Base-by-base conservation (phyloP, 1,284 basidiomycete genomes). In the Puccinia polysora region DNA sequence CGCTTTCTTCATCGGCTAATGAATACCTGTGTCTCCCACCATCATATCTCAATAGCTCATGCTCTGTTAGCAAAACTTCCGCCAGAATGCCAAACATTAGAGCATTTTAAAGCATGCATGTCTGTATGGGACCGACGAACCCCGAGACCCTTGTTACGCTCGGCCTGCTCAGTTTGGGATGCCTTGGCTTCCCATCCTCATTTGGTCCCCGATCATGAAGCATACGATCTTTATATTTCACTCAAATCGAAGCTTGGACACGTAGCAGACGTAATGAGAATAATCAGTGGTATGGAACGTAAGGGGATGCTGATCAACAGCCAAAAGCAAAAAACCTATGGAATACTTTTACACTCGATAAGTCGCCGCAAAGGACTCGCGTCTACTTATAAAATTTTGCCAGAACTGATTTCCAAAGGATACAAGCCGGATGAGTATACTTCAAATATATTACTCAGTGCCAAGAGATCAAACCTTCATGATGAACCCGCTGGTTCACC, bases 61-160 rank as follows among this genome's bases (percentile, higher is more conserved):
- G 53, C 59, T 30, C 56, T 69, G 20, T 45, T 69, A 12, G 55
- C 56, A 6, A 56, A 45, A 15, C 40, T 69, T 49, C 56, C 67
- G 5, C 55, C 55, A 12, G 28, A 47, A 15, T 20, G 25, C 3
- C 67, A 69, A 30, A 69, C 67, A 18, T 50, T 69, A 15, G 56
- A 69, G 59, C 67, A 69, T 36, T 69, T 59, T 28, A 69, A 69
- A 36, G 67, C 67, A 8, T 69, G 67, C 40, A 56, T 69, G 36
- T 49, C 56, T 30, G 56, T 60, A 7, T 69, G 67, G 67, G 56
- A 69, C 56, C 50, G 56, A 60, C 55, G 67, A 28, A 69, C 67
- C 36, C 56, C 67, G n/a, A 38, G 67, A n/a, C 55, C 53, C 2
- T 36, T 60, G 28, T 10, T 69, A 23, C 67, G 52, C 28, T 45